Conservation (phyloP, 192 early-diverging fungal species). For the Dimargaris cristalligena region DNA sequence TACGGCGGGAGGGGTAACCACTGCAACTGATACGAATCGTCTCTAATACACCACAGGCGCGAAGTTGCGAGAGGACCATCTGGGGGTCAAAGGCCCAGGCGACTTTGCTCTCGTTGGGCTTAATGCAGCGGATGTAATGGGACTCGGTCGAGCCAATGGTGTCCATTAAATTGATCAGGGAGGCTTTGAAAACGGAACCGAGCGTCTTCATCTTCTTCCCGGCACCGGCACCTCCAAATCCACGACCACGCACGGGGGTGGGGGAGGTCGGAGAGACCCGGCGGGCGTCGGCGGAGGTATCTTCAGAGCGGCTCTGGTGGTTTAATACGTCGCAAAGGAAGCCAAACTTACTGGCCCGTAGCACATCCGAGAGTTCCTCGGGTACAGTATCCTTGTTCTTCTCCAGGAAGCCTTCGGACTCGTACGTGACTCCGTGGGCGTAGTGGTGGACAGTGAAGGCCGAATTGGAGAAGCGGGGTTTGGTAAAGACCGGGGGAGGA, state of each 20-base stretch:
- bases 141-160: conserved; percentile 85
- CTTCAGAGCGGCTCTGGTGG: conserved; percentile 1
- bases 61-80: conserved; percentile 84
- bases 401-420: conserved; percentile 87
- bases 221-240: neutral
- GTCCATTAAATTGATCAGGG: conserved; percentile 85
- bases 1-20: conserved; percentile 83
- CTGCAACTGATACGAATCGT: conserved; percentile 97
- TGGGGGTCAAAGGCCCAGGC: conserved; percentile 87
- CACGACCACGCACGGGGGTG: neutral
- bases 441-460: conserved; percentile 92
- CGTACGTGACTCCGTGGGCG: conserved; percentile 85
- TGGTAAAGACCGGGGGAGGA: conserved; percentile 46
- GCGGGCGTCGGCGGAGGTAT: neutral
- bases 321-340: conserved; percentile 67
- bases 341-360: conserved; percentile 58
- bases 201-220: conserved; percentile 65
- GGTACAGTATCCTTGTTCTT: conserved; percentile 98
- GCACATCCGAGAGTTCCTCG: conserved; percentile 67
- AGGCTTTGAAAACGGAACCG: conserved; percentile 92
- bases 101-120: conserved; percentile 88
- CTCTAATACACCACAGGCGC: conserved; percentile 97
- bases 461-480: conserved; percentile 74
- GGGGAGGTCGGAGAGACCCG: neutral
- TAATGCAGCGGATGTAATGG: conserved; percentile 98